Evolutionary conservation across 2,329 filamentous ascomycete species (phyloP).

Genomic region (Fusarium siculi): DNA sequence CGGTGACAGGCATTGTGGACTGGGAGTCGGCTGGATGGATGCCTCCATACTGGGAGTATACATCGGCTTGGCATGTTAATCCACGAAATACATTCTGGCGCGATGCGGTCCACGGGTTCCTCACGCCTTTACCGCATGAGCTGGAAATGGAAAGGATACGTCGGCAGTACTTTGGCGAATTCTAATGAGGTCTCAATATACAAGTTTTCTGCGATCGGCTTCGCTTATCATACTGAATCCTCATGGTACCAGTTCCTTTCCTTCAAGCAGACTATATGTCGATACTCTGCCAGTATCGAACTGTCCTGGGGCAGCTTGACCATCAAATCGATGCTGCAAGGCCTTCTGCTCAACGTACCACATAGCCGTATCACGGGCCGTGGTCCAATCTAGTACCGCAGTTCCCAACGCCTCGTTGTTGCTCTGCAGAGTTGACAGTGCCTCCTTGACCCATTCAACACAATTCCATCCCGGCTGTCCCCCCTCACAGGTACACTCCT

Average conservation of each 20-base stretch:
- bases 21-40: conserved; percentile 51
- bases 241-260: background rate
- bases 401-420: no score
- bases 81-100: conserved; percentile 34
- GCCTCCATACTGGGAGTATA: conserved; percentile 51
- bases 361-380: rapidly evolving
- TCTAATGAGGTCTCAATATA: background rate
- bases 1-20: conserved; percentile 57
- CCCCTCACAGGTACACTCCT: background rate
- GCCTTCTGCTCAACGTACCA: background rate
- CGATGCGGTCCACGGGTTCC: conserved; percentile 30
- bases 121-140: conserved; percentile 20
- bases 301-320: conserved; percentile 12
- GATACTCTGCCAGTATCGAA: no score
- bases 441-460: background rate
- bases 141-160: conserved; percentile 35
- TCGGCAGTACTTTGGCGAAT: conserved; percentile 26
- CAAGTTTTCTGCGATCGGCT: no score
- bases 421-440: no score
- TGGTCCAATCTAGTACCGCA: rapidly evolving
- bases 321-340: background rate
- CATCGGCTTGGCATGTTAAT: conserved; percentile 28
- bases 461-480: background rate
- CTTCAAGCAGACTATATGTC: conserved; percentile 51
- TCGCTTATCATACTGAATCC: no score